phyloP scores from a whole-genome alignment of 805 yeast species.

The Monosporozyma siamensis region DNA sequence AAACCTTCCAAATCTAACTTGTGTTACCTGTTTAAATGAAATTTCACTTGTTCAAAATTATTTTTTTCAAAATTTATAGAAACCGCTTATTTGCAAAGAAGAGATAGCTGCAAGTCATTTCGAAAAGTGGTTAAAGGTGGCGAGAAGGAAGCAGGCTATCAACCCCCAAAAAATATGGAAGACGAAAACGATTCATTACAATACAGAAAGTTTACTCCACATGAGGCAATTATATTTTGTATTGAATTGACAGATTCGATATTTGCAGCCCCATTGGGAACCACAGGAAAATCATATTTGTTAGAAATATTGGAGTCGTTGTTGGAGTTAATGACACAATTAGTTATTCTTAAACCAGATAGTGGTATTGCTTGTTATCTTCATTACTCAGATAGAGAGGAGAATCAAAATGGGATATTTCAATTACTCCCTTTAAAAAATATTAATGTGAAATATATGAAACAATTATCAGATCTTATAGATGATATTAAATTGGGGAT shows the following conservation, averaged over 20 bases:
- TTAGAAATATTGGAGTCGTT: slow-evolving; percentile 47
- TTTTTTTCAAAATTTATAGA: too few species aligned
- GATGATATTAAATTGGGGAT: slow-evolving; percentile 32
- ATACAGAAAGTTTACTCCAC: slow-evolving; percentile 33
- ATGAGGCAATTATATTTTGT: slow-evolving; percentile 56
- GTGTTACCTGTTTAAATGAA: too few species aligned
- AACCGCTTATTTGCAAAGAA: too few species aligned
- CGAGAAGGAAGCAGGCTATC: too few species aligned
- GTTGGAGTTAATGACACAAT: slow-evolving; percentile 51
- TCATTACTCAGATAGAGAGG: slow-evolving; percentile 39
- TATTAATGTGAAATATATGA: slow-evolving; percentile 50
- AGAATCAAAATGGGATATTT: slow-evolving; percentile 36
- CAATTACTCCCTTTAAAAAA: slow-evolving; percentile 45
- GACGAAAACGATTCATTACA: too few species aligned
- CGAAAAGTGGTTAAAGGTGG: too few species aligned
- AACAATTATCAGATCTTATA: slow-evolving; percentile 41
- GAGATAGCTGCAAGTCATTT: too few species aligned
- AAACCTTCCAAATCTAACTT: too few species aligned
- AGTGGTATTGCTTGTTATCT: slow-evolving; percentile 71
- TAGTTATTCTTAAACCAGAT: slow-evolving; percentile 53
- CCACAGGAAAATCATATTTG: slow-evolving; percentile 33
- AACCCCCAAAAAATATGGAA: too few species aligned
- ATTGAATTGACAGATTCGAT: slow-evolving; percentile 48
- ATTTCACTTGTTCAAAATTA: too few species aligned
- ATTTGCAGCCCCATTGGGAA: slow-evolving; percentile 30